Conservation (phyloP, 2,329 filamentous ascomycete species). For the Xylaria polymorpha region DNA sequence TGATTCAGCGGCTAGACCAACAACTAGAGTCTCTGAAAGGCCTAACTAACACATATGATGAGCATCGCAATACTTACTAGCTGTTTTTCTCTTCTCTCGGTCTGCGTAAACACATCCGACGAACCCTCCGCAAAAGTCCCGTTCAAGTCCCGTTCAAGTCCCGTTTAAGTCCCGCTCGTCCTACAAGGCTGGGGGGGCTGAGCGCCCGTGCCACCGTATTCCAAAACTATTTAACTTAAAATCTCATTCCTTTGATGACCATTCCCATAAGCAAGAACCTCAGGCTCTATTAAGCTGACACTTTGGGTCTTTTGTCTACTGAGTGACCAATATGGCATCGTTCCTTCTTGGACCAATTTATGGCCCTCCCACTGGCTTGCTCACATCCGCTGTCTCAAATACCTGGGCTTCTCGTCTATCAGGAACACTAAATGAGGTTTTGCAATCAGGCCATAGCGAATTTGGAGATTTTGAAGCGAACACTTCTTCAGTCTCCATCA, state of each 20-base stretch:
- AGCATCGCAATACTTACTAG: neutral
- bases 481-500: constrained; percentile 28
- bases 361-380: constrained; percentile 15
- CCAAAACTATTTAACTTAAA: constrained; percentile 12
- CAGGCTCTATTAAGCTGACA: neutral
- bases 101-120: too few species aligned
- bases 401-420: constrained; percentile 13
- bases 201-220: neutral
- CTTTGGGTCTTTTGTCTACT: neutral
- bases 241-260: neutral
- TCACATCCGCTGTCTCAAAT: constrained; percentile 5
- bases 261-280: neutral
- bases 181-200: neutral
- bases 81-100: neutral
- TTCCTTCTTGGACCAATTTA: constrained; percentile 29
- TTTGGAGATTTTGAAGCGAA: constrained; percentile 29
- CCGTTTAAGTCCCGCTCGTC: constrained; percentile 3
- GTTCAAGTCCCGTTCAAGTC: neutral
- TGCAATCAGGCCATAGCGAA: constrained; percentile 22
- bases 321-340: constrained; percentile 13
- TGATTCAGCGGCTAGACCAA: constrained; percentile 21
- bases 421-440: neutral
- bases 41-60: neutral
- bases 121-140: constrained; percentile 16
- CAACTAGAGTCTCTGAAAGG: constrained; percentile 13